phyloP scores from a whole-genome alignment of 2,329 filamentous ascomycete genomes.

The Diaporthe citriasiana region DNA sequence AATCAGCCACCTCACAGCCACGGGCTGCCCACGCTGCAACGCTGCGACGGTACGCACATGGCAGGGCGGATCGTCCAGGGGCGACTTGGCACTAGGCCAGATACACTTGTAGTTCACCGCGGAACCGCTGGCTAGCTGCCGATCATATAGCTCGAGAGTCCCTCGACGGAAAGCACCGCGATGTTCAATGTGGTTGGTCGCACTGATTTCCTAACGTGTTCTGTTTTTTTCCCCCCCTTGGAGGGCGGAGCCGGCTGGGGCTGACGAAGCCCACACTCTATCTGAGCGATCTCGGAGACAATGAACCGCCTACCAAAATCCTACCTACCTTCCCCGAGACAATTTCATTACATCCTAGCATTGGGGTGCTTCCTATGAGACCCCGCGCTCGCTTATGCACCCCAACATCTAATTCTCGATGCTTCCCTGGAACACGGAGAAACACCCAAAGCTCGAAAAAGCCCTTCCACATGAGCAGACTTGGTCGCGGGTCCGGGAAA shows the following conservation, averaged over 20 bases:
- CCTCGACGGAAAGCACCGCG: neutral
- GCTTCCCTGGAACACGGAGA: neutral
- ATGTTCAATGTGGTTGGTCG: neutral
- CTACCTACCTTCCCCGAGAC: neutral
- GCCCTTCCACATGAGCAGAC: neutral
- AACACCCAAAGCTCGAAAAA: neutral
- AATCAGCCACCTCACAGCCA: neutral
- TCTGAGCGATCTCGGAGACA: neutral
- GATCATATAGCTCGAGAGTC: neutral
- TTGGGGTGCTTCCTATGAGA: neutral
- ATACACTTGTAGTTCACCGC: constrained; percentile 16
- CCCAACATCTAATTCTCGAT: neutral
- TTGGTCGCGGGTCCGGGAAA: neutral
- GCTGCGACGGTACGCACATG: neutral
- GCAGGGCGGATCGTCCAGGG: constrained; percentile 8
- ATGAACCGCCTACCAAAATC: neutral
- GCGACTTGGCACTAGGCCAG: neutral
- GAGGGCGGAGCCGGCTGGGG: neutral
- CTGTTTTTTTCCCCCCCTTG: neutral
- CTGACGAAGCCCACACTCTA: neutral
- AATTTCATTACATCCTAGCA: neutral
- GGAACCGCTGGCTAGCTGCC: neutral
- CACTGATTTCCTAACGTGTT: constrained; percentile 7
- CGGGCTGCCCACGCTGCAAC: neutral
- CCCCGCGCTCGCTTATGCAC: neutral